These are phyloP conservation scores for Lecanicillium sp. DNA, from an alignment of 2,329 filamentous ascomycete species.

Conservation along the genomic window DNA sequence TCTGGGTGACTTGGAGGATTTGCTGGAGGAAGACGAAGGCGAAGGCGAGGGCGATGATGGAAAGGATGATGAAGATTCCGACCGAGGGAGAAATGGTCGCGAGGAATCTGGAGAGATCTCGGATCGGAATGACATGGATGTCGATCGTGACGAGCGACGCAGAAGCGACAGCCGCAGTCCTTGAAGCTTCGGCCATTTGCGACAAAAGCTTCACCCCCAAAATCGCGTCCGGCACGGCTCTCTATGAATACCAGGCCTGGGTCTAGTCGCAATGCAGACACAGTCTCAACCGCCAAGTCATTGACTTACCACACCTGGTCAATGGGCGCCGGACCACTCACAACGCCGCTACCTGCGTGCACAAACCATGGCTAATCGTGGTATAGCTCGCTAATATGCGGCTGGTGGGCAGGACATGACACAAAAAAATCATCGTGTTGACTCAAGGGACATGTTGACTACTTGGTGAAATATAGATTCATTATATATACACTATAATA, in stretches of 20 bases:
- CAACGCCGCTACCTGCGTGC: no score
- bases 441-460: no score
- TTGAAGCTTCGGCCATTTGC: slow-evolving; percentile 14
- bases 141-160: slow-evolving; percentile 28
- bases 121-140: slow-evolving; percentile 33
- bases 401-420: no score
- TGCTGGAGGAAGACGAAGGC: slow-evolving; percentile 53
- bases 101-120: slow-evolving; percentile 38
- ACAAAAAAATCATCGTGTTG: no score
- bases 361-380: no score
- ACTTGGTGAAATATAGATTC: neutral
- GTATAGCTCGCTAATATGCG: no score
- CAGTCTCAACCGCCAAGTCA: no score
- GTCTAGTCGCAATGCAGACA: no score
- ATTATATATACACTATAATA: slow-evolving; percentile 11
- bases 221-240: no score
- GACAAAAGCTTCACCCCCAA: neutral
- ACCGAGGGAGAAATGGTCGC: slow-evolving; percentile 15
- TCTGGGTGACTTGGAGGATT: slow-evolving; percentile 69
- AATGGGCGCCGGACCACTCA: no score
- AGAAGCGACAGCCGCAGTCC: slow-evolving; percentile 18
- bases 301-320: no score
- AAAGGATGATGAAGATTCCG: slow-evolving; percentile 46
- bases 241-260: no score
- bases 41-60: slow-evolving; percentile 28